Base-by-base conservation (phyloP, 2,329 filamentous ascomycete genomes). In the Penicillium hesseltinei region DNA sequence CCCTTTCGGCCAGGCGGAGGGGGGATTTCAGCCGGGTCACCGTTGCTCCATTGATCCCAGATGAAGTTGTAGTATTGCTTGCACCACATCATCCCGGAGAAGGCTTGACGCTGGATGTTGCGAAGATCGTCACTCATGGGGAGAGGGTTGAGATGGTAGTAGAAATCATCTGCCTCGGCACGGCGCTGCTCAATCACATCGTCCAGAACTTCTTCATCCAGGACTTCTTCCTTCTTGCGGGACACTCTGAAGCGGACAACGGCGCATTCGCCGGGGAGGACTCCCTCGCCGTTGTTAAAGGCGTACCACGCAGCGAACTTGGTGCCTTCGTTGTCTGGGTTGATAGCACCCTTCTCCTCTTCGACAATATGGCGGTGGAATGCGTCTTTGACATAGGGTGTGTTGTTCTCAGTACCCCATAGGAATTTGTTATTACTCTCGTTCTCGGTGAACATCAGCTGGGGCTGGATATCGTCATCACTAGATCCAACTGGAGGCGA, bases 11-110 rank as follows among this genome's bases (percentile, higher is more conserved):
- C 83, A 1, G 88, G 81, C 1, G 93, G 93, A 27, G 94, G 94
- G 33, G 93, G 90, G 43, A 92, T 91, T 80, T 92, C 91, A 47
- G 82, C 84, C 11, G 92, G 92, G 71, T 97, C 93, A 51, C 93
- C 93, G 62, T 96, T 96, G 27, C 92, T 92, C 93, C 93, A 97
- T 72, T 97, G 90, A 63, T 97, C 92, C 91, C 92, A 97, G 67
- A 97, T 86, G 75, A 97, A 97, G 71, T 95, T 86, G 74, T 97
- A 97, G 77, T 91, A 91, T 74, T 97, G 93, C 75, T 97, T 97
- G 62, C 89, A 95, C 93, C 93, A 97, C 83, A 97, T 88, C 93
- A 97, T 97, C 53, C 94, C 93, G 0, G 92, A 88, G 64, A 97
- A 89, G 4, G 93, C 94, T 74, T 97, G 92, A 65, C 93, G 86